Evolutionary conservation across 306 rosid genomes (phyloP), one percentile per base, ranked within the genome.

Genomic region (Biancaea sappan): DNA sequence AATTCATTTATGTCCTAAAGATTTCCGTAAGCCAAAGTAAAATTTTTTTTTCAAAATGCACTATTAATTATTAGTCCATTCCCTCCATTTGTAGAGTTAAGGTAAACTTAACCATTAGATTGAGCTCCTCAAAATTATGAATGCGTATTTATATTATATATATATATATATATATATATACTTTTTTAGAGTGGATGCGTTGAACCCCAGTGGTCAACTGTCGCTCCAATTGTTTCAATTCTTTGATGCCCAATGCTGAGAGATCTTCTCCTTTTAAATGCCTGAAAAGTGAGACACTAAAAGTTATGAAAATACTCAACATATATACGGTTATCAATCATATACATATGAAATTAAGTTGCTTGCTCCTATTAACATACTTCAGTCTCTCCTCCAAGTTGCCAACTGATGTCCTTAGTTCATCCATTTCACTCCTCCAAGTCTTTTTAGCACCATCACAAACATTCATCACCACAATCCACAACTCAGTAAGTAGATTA

Each of bases 211-310:
- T 59, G 48, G 61, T 88, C 44, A 81, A 48, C 51, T 88, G 92
- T 37, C 83, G 74, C 58, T 88, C 92, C 0, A 85, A 53, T 79
- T 83, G 83, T 38, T 76, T 83, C 37, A 88, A 34, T 66, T 88
- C 92, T 77, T 73, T 84, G 67, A 85, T 3, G 11, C 81, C 82
- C 72, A 87, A 70, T n/a, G 3, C 25, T 35, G 71, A 80, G 1
- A 87, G 78, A 81, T 85, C 88, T 47, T 83, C 88, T 52, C 88
- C 89, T 43, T 14, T 77, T 69, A 83, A 78, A 66, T 87, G 75
- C 73, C 92, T 87, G 11, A 0, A 21, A 1, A 12, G 13, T 3
- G 16, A 32, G 38, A 25, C 26, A 29, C 16, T 10, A 1, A 9
- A 9, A 29, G 11, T 48, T 26, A 26, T 56, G 57, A 9, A n/a